Base-by-base conservation (phyloP, 352 stramenopile species). In the Phytophthora boehmeriae region DNA sequence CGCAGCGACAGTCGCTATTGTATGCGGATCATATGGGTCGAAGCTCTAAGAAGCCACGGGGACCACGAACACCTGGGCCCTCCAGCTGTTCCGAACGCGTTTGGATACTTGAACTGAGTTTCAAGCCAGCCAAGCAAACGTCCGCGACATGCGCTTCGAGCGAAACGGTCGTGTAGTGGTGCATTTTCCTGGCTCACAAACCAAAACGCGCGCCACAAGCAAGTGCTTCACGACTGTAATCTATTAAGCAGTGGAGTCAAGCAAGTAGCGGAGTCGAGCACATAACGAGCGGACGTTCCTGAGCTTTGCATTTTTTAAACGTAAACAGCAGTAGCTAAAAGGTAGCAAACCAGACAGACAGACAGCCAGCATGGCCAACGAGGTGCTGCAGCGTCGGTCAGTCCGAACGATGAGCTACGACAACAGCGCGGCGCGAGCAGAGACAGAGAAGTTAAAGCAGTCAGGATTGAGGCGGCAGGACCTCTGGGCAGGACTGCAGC, bases 401-500 rank as follows among this genome's bases (percentile, higher is more conserved):
- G 67, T 42, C 23, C 44, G 44, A 9, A 16, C 44, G 50, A 13
- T 10, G 8, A 63, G 43, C 25, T 34, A 16, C 23, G 8, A 25
- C 19, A 43, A 6, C 9, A 58, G 17, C 25, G 57, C 34, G 32
- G 56, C 44, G 9, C 49, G 20, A 22, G 5, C 44, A 59, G 39
- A 22, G 62, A 52, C 44, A 52, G 54, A 20, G 52, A 69, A 19
- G 54, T 63, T 22, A 41, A 60, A 32, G 60, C 55, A 35, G 41
- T 60, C 9, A 49, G 44, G 54, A n/a, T 27, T 25, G 14, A 76
- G 70, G 36, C 58, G 51, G 17, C 62, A 69, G 41, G 68, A 76
- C 22, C 53, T 76, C 4, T 76, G 68, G 68, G 35, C 54, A 10
- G 63, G 59, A 38, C 22, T 73, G 20, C 63, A 73, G 25, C 58